Percentiles rank a stretch among this genome's conserved stretches.
These are phyloP conservation scores for Eragrostis tef DNA, from an alignment of 202 grass and related monocot genomes.

Conservation along the genomic window DNA sequence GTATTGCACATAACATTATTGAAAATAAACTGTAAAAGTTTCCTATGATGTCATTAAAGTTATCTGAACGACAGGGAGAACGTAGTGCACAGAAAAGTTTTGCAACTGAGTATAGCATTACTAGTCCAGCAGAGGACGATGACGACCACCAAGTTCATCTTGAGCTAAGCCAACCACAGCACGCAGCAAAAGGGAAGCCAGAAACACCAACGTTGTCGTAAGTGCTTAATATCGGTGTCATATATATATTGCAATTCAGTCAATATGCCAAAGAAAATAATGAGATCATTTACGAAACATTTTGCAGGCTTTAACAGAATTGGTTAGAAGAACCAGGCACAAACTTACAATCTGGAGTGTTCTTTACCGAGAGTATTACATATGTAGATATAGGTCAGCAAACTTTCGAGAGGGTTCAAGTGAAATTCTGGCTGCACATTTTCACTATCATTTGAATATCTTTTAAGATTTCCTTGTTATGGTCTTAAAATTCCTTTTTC, in stretches of 20 bases:
- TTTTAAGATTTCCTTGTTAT: not conserved
- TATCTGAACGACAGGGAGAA: not conserved
- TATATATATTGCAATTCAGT: not conserved
- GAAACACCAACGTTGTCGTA: not conserved
- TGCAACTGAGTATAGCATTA: not conserved
- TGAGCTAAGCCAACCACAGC: slow-evolving; percentile 3
- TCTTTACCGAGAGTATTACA: not conserved
- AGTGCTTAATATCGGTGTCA: not conserved
- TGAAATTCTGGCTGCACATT: not conserved
- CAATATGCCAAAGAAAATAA: not conserved
- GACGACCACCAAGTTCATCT: not conserved
- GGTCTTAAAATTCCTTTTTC: not conserved
- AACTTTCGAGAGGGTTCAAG: not conserved
- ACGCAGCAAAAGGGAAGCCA: not conserved
- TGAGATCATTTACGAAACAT: not conserved
- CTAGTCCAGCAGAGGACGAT: not conserved
- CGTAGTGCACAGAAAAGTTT: not conserved
- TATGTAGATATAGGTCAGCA: not conserved
- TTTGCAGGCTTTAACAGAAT: not conserved
- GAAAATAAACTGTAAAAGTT: not conserved
- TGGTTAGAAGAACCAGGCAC: not conserved
- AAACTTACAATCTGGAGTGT: not conserved
- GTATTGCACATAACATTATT: not conserved
- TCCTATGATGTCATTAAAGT: too few species aligned
- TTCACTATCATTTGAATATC: not conserved